Base-by-base conservation (phyloP, 2,329 filamentous ascomycete species). In the Stachybotrys echinatus region DNA sequence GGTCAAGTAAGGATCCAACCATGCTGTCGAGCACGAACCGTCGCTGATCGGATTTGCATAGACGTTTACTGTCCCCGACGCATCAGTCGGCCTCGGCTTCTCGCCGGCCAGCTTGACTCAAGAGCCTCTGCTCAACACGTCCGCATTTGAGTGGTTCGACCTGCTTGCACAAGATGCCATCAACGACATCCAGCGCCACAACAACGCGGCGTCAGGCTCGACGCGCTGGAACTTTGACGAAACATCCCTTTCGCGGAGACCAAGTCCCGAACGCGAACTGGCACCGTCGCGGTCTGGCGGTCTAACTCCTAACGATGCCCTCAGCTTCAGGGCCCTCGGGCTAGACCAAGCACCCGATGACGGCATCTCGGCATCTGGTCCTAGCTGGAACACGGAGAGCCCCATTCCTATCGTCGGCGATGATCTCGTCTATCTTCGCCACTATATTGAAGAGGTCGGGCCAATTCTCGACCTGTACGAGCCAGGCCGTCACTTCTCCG, bases 381-480 rank as follows among this genome's bases (percentile, higher is more conserved):
- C 42, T 2, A 8, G 19, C 22, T 45, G 42, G 42, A 45, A 45
- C 21, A 45, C 42, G n/a, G 23, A 23, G 12, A 23, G 27, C 10
- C 42, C 19, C 5, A 45, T 45, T 45, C 42, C 42, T 5, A 12
- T 45, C 7, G 3, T 23, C 8, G 42, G n/a, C 19, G 47, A 48
- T n/a, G 47, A 48, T 19, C 21, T 48, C 2, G 5, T 48, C n/a
- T 53, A 51, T 34, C 42, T 55, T 17, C 49, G 45, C 6, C 52
- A 55, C 27, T 55, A 55, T 12, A 49, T 53, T 42, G 51, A 53
- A 4, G 37, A 51, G 12, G 49, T 53, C 10, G 49, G 49, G 14
- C 52, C 54, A 2, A 54, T 54, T 10, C 47, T 56, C 3, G 54
- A 54, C 34, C 47, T 54, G 12, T 56, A 54, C 12, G 54, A 56